A percentile compares a stretch with the other conserved stretches of the same genome.
phyloP scores from a whole-genome alignment of 768 basidiomycete species.

The Hygrophorus russula region DNA sequence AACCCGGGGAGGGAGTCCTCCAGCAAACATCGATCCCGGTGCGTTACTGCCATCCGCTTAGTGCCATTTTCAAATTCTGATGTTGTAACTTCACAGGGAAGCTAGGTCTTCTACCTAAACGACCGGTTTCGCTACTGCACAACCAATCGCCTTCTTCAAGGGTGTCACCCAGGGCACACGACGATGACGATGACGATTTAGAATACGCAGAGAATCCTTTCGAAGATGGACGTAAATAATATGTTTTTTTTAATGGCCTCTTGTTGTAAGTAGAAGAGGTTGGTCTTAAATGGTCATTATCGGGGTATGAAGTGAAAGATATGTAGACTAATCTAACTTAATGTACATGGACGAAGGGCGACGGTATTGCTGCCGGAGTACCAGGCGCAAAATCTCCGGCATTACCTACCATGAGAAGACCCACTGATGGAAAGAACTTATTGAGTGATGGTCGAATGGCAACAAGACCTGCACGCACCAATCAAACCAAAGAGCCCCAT shows the following conservation, averaged over 20 bases:
- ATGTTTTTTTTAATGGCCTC: neutral
- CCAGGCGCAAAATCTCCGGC: conserved; percentile 49
- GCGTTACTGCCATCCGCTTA: neutral
- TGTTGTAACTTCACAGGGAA: conserved; percentile 9
- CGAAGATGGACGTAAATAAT: conserved; percentile 31
- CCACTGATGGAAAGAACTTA: conserved; percentile 37
- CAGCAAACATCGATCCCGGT: conserved; percentile 6
- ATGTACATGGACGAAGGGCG: conserved; percentile 18
- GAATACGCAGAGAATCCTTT: conserved; percentile 73
- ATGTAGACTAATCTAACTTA: neutral
- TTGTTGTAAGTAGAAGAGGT: neutral
- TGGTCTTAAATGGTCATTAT: neutral
- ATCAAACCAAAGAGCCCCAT: conserved; percentile 90
- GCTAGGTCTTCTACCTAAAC: conserved; percentile 56
- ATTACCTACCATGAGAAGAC: conserved; percentile 64
- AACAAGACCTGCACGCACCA: conserved; percentile 37
- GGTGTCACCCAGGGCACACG: conserved; percentile 14
- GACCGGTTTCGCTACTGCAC: conserved; percentile 52
- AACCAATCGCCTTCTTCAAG: conserved; percentile 8
- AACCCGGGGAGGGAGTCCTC: neutral
- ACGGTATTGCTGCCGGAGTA: conserved; percentile 14
- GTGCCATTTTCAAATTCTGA: neutral
- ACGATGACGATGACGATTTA: conserved; percentile 40
- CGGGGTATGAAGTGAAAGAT: neutral
- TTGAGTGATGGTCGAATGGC: neutral